Evolutionary conservation across 1,139 yeast species (phyloP).

Genomic region (Yamadazyma spencermartinsiae): DNA sequence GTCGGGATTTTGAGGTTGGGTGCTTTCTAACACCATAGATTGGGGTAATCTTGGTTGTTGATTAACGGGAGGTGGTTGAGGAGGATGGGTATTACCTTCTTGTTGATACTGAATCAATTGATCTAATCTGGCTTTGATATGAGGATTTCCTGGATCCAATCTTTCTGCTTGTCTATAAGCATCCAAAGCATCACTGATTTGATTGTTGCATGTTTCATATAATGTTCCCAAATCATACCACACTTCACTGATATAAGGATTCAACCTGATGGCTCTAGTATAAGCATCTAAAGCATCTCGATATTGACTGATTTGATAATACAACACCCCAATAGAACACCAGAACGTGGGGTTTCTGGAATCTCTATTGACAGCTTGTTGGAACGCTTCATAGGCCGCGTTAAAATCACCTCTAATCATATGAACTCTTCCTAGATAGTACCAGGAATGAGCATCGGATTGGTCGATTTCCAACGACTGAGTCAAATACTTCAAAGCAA

Average conservation of each 20-base stretch:
- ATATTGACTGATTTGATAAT: conserved; percentile 93
- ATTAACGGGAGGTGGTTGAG: conserved; percentile 67
- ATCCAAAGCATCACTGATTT: conserved; percentile 89
- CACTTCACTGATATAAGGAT: conserved; percentile 94
- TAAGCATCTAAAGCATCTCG: conserved; percentile 97
- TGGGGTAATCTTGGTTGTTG: conserved; percentile 60
- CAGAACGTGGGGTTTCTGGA: conserved; percentile 96
- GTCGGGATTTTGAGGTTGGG: conserved; percentile 27
- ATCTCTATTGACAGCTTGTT: conserved; percentile 96
- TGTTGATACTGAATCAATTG: conserved; percentile 76
- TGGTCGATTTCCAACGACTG: conserved; percentile 89
- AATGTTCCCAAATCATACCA: conserved; percentile 98
- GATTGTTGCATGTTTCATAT: conserved; percentile 96
- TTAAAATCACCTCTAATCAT: conserved; percentile 95
- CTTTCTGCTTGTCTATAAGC: conserved; percentile 96
- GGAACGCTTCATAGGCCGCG: conserved; percentile 97
- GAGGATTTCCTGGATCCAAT: conserved; percentile 91
- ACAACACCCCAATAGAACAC: conserved; percentile 97
- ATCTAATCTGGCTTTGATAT: conserved; percentile 88
- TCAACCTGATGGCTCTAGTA: conserved; percentile 91
- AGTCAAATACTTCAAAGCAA: conserved; percentile 77
- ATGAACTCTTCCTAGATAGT: conserved; percentile 92
- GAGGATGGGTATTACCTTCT: conserved; percentile 66
- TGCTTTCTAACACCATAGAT: conserved; percentile 57
- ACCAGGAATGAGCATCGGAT: conserved; percentile 96